These are phyloP conservation scores for Aspergillus sojae DNA, from an alignment of 2,329 filamentous ascomycete species.

Conservation along the genomic window DNA sequence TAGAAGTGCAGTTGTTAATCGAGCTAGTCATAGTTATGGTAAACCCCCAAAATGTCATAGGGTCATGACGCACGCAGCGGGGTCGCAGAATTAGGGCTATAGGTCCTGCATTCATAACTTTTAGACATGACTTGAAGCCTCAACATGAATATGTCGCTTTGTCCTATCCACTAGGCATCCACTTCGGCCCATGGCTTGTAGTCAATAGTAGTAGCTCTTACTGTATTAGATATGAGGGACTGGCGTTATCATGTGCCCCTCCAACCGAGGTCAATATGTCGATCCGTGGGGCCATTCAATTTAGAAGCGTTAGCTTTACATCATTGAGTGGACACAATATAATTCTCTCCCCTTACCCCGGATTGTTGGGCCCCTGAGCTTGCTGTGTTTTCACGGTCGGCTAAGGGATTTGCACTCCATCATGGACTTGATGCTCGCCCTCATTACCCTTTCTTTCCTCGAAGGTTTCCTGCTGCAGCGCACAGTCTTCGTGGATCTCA, in stretches of 20 bases:
- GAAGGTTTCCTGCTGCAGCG: conserved; percentile 35
- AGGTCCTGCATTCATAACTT: neutral
- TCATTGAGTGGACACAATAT: neutral
- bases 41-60: too few relatives aligned
- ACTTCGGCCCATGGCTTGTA: neutral
- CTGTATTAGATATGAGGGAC: neutral
- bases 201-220: neutral
- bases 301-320: neutral
- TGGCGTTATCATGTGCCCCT: neutral
- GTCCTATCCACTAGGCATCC: neutral
- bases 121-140: neutral
- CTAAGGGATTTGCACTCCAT: neutral
- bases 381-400: neutral
- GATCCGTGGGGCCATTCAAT: conserved; percentile 5
- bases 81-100: neutral
- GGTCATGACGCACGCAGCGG: too few relatives aligned
- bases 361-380: neutral
- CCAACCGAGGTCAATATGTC: conserved; percentile 11
- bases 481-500: conserved; percentile 25
- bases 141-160: too few relatives aligned
- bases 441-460: conserved; percentile 23
- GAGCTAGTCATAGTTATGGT: too few relatives aligned
- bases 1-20: too few relatives aligned
- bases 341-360: conserved; percentile 1
- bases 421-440: conserved; percentile 17